Evolutionary conservation across 768 basidiomycete genomes (phyloP).

Genomic region (Pluteus cervinus): DNA sequence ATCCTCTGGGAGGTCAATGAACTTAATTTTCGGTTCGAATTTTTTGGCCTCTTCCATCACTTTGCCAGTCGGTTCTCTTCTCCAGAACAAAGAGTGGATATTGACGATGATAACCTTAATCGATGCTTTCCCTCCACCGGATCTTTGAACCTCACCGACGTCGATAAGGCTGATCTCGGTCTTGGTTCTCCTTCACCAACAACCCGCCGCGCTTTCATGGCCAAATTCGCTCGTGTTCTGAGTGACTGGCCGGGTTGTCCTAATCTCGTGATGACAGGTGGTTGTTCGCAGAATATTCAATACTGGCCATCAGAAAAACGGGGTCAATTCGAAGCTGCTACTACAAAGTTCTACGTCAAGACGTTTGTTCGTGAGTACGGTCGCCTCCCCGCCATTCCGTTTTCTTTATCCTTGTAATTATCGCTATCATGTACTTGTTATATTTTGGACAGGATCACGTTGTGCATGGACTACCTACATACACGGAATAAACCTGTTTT

Average conservation of each 20-base stretch:
- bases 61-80: neutral
- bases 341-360: neutral
- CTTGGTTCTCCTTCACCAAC: too few species aligned
- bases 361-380: neutral
- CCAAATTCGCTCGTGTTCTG: neutral
- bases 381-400: neutral
- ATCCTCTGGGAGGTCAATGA: neutral
- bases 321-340: neutral
- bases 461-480: too few species aligned
- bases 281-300: neutral
- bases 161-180: neutral
- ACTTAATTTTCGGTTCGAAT: conserved; percentile 1
- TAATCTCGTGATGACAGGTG: too few species aligned
- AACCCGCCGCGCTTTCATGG: neutral
- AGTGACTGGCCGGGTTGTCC: neutral
- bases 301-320: neutral
- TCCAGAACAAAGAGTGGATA: neutral
- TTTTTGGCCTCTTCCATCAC: neutral
- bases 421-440: too few species aligned
- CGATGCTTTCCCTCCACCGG: neutral
- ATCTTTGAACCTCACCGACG: too few species aligned
- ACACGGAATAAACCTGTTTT: too few species aligned
- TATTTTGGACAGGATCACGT: too few species aligned
- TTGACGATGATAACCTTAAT: too few species aligned
- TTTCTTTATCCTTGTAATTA: too few species aligned